These are phyloP conservation scores for Lichenothelia convexa DNA, from an alignment of 495 filamentous ascomycete species.

Conservation along the genomic window DNA sequence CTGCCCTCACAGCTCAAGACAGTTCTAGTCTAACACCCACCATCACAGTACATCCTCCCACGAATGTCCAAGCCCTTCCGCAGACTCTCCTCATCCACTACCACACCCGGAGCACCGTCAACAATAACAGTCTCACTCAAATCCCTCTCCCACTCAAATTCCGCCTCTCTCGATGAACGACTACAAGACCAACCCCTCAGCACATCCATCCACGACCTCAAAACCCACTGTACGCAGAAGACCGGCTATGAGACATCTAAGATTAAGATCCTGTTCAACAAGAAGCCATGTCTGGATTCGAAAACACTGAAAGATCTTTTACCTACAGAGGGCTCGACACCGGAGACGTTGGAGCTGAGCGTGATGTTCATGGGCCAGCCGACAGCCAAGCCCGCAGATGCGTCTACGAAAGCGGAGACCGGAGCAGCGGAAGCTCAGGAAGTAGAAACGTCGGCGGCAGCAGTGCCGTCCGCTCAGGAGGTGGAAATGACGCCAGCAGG, in stretches of 20 bases:
- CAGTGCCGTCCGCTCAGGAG: slow-evolving; percentile 7
- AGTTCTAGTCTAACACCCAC: no score
- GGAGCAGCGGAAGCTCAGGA: slow-evolving; percentile 15
- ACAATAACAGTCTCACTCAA: slow-evolving; percentile 24
- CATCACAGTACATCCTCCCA: slow-evolving; percentile 33
- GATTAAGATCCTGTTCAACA: slow-evolving; percentile 64
- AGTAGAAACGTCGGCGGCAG: slow-evolving; percentile 13
- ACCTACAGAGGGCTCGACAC: slow-evolving; percentile 15
- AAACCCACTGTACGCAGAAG: slow-evolving; percentile 35
- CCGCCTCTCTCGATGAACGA: slow-evolving; percentile 38
- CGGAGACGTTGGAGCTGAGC: slow-evolving; percentile 44
- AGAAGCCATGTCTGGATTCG: slow-evolving; percentile 60
- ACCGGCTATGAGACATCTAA: slow-evolving; percentile 39
- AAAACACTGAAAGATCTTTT: slow-evolving; percentile 42
- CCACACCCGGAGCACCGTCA: slow-evolving; percentile 29
- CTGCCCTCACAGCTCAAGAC: no score
- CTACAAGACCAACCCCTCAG: no score
- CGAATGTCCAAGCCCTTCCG: slow-evolving; percentile 10
- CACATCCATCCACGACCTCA: slow-evolving; percentile 60
- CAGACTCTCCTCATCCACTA: slow-evolving; percentile 30
- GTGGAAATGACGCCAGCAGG: slow-evolving; percentile 11
- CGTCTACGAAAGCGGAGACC: slow-evolving; percentile 17
- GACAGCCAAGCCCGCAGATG: slow-evolving; percentile 15
- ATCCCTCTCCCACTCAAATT: slow-evolving; percentile 51
- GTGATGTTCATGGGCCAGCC: slow-evolving; percentile 74